Base-by-base conservation (phyloP, 2,329 filamentous ascomycete species). In the Fusarium sp. region DNA sequence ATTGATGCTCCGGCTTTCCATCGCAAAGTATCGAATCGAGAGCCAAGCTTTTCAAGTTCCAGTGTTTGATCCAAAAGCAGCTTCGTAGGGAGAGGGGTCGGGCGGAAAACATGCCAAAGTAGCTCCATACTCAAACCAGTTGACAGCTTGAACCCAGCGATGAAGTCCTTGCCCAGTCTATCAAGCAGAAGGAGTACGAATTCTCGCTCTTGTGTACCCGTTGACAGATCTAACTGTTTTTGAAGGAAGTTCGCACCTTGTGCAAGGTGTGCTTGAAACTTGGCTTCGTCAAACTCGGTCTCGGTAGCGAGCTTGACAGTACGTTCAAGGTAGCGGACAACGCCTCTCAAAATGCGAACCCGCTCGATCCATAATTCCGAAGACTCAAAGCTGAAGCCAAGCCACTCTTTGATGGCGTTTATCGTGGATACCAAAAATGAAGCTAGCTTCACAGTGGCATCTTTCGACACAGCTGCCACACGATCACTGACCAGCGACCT, bases 71-170 rank as follows among this genome's bases (percentile, higher is more conserved):
- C 77, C 41, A 89, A 78, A 0, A 82, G 80, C 6, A 75, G 72
- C 26, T 80, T 76, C 18, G 83, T 82, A 3, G 83, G 78, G 23
- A 89, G 82, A 6, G 88, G 84, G 12, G 81, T 77, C 1, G 94
- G 92, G 54, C 91, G 87, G 74, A 97, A 87, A 2, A 83, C 74
- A 41, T 87, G 86, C 95, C 94, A 97, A 7, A 97, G 83, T 10
- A 82, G 77, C 75, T 96, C 92, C 92, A 97, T 96, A 69, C 88
- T 90, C 13, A 94, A 81, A 1, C 93, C 94, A 3, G 91, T 94
- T 0, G 84, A 89, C 15, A 97, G 81, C 57, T 89, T 88, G 80
- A 94, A 94, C 3, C 88, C 89, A 16, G 88, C 85, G 26, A 87
- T 84, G 74, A 97, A 95, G 50, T 84, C 84, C 38, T 80, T 80